Evolutionary conservation across 306 rosid genomes (phyloP).

Genomic region (Quercus cerris): DNA sequence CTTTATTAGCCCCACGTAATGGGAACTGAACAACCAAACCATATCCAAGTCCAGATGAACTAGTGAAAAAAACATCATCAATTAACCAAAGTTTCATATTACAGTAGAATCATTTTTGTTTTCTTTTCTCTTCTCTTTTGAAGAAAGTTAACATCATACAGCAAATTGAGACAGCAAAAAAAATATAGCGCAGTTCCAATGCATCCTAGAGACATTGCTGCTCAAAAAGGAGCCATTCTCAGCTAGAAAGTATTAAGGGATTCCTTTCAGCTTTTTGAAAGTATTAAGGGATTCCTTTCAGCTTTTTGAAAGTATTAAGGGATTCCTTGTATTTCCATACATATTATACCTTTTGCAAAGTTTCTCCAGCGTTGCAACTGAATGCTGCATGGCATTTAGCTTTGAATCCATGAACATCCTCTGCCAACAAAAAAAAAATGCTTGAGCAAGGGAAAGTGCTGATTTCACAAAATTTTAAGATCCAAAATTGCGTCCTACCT

Average conservation of each 20-base stretch:
- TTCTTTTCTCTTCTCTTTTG: neutral
- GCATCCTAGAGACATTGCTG: neutral
- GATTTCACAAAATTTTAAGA: neutral
- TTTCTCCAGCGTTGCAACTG: slow-evolving; percentile 72
- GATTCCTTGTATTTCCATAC: slow-evolving; percentile 39
- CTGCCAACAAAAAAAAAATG: slow-evolving; percentile 35
- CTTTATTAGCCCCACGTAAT: no score
- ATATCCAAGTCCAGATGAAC: neutral
- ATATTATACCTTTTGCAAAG: slow-evolving; percentile 59
- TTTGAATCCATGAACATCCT: slow-evolving; percentile 83
- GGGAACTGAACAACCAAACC: neutral
- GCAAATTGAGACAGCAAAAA: slow-evolving; percentile 20
- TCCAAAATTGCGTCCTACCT: slow-evolving; percentile 34
- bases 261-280: no score
- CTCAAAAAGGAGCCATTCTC: slow-evolving; percentile 12
- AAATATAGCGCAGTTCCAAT: neutral
- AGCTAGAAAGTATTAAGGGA: neutral
- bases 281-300: slow-evolving; percentile 21
- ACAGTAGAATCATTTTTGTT: neutral
- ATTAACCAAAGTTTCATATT: neutral
- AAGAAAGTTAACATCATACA: neutral
- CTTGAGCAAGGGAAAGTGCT: slow-evolving; percentile 3
- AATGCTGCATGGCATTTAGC: slow-evolving; percentile 85
- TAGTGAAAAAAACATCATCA: neutral
- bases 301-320: slow-evolving; percentile 26